Conservation (phyloP, 2,329 filamentous ascomycete species). For the Xylaria sp. region DNA sequence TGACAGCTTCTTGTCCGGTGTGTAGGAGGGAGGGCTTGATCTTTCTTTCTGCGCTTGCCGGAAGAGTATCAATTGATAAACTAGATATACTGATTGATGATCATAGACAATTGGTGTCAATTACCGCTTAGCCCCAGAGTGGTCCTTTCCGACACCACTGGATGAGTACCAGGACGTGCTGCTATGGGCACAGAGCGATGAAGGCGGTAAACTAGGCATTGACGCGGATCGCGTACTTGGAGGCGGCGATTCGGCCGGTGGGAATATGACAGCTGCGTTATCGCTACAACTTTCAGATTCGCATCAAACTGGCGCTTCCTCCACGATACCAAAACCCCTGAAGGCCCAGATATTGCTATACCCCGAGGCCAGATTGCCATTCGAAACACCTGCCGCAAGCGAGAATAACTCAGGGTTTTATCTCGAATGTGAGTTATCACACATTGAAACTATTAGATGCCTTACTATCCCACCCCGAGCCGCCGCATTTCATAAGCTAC, state of each 20-base stretch:
- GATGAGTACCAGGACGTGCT: slow-evolving; percentile 17
- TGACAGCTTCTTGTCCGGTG: too few species aligned
- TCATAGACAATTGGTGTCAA: neutral
- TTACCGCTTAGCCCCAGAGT: neutral
- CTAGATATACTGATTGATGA: neutral
- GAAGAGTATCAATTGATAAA: too few species aligned
- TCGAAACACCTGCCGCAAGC: neutral
- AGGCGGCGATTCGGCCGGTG: neutral
- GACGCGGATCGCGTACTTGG: neutral
- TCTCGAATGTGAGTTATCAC: neutral
- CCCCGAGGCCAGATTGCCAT: neutral
- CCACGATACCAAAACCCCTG: neutral
- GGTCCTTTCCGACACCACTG: neutral
- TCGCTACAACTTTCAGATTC: neutral
- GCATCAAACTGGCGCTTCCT: neutral
- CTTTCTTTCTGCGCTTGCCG: too few species aligned
- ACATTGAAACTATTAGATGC: neutral
- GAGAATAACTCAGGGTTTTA: neutral
- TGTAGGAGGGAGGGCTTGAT: too few species aligned
- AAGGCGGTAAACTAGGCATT: neutral
- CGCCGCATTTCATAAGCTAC: neutral
- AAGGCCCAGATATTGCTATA: neutral
- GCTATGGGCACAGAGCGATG: neutral
- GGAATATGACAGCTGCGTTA: neutral
- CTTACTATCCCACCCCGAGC: neutral